Conservation (phyloP, 441 rosid genomes). For the Croton laevigatus region DNA sequence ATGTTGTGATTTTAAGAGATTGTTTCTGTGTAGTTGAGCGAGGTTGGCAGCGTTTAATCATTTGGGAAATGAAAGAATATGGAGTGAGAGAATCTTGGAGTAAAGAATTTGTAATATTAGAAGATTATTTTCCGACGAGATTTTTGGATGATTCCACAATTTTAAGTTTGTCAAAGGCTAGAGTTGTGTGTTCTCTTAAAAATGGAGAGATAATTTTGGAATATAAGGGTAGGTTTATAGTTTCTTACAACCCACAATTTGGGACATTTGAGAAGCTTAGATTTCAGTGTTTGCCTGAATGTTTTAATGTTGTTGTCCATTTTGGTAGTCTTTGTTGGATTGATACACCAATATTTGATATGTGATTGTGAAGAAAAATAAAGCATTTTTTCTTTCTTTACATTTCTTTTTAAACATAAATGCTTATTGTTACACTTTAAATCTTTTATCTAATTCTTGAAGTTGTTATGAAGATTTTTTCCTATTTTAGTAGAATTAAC, state of each 20-base stretch:
- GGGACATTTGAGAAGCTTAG: neutral
- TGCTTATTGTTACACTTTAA: too few relatives aligned
- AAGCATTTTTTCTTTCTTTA: too few relatives aligned
- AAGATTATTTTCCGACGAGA: conserved; percentile 4
- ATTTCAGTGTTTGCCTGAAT: neutral
- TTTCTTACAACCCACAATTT: neutral
- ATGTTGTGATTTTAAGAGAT: conserved; percentile 18
- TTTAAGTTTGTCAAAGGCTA: neutral
- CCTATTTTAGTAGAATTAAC: too few relatives aligned
- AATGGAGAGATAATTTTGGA: neutral
- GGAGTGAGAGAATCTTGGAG: conserved; percentile 31
- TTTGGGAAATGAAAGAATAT: conserved; percentile 38
- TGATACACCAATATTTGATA: neutral
- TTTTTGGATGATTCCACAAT: neutral
- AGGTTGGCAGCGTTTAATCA: conserved; percentile 3
- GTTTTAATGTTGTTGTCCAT: neutral
- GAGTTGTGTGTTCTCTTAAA: neutral
- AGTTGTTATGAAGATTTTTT: too few relatives aligned
- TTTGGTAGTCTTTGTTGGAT: neutral
- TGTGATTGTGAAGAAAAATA: neutral
- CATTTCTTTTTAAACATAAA: too few relatives aligned
- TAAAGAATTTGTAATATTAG: conserved; percentile 18
- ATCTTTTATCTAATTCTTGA: too few relatives aligned
- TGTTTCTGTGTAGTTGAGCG: conserved; percentile 25
- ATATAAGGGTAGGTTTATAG: neutral